A percentile compares a stretch with the other conserved stretches of the same genome.
phyloP scores from a whole-genome alignment of 1,284 basidiomycete genomes.

The Spongiforma sp. region DNA sequence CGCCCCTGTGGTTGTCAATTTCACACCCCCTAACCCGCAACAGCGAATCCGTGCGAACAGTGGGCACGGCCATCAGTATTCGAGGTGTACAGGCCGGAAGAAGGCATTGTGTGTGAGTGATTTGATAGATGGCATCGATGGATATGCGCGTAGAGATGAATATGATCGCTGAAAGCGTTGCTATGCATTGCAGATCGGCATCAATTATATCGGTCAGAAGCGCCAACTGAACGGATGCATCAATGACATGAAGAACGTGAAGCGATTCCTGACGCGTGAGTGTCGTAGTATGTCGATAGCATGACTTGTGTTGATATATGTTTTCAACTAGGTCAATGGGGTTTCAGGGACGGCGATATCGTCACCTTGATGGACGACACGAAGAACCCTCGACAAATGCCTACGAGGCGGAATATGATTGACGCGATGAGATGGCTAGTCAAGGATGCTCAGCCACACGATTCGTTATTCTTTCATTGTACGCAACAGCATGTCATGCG shows the following conservation, averaged over 20 bases:
- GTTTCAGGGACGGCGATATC: slow-evolving; percentile 76
- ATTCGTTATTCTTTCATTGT: slow-evolving; percentile 91
- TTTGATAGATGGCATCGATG: slow-evolving; percentile 11
- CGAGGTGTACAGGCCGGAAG: slow-evolving; percentile 70
- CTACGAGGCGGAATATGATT: slow-evolving; percentile 83
- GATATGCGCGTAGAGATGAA: not conserved
- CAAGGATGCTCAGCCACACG: slow-evolving; percentile 70
- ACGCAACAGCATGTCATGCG: slow-evolving; percentile 24
- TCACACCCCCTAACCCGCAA: slow-evolving; percentile 6
- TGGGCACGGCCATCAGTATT: slow-evolving; percentile 52
- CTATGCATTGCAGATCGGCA: slow-evolving; percentile 64
- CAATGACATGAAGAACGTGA: slow-evolving; percentile 81
- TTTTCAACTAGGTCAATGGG: slow-evolving; percentile 53
- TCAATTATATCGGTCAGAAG: slow-evolving; percentile 76
- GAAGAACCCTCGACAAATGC: slow-evolving; percentile 60
- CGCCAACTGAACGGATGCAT: slow-evolving; percentile 78
- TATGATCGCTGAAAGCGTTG: not conserved
- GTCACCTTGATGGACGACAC: slow-evolving; percentile 81
- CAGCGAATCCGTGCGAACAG: slow-evolving; percentile 1
- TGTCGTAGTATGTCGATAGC: slow-evolving; percentile 5
- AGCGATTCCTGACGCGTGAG: slow-evolving; percentile 73
- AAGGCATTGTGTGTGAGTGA: slow-evolving; percentile 75
- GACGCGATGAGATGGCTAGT: slow-evolving; percentile 91
- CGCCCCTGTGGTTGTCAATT: slow-evolving; percentile 3
- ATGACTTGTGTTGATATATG: not conserved